These are phyloP conservation scores for Tilletia walkeri DNA, from an alignment of 1,284 basidiomycete genomes.

Conservation along the genomic window DNA sequence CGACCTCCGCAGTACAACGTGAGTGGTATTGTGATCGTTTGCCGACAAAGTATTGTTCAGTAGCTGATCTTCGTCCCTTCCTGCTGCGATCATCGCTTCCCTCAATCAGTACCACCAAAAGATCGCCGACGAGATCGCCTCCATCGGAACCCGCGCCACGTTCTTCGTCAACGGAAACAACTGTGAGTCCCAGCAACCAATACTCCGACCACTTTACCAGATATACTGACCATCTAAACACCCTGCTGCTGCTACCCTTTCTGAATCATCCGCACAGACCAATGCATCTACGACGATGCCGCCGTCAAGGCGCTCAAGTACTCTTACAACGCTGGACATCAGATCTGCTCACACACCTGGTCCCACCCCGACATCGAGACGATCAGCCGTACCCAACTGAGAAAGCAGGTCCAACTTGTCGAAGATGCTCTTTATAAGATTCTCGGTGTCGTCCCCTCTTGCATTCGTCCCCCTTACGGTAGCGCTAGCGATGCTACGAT, in stretches of 20 bases:
- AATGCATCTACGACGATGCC: slow-evolving; percentile 34
- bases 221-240: neutral
- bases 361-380: slow-evolving; percentile 33
- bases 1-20: slow-evolving; percentile 23
- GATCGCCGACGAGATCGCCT: slow-evolving; percentile 30
- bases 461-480: slow-evolving; percentile 44
- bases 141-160: slow-evolving; percentile 32
- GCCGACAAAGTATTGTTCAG: neutral
- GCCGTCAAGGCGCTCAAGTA: slow-evolving; percentile 27
- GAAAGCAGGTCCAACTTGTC: slow-evolving; percentile 37
- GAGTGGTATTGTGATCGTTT: neutral
- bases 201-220: neutral
- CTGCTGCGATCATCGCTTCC: neutral
- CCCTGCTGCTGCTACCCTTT: neutral
- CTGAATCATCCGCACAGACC: neutral
- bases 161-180: slow-evolving; percentile 52
- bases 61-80: neutral
- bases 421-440: slow-evolving; percentile 47
- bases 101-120: slow-evolving; percentile 21
- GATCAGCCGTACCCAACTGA: slow-evolving; percentile 34
- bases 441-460: slow-evolving; percentile 41
- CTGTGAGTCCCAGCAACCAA: slow-evolving; percentile 22
- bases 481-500: slow-evolving; percentile 31
- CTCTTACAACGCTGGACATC: slow-evolving; percentile 31
- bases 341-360: slow-evolving; percentile 45